Percentiles rank a stretch among this genome's conserved stretches.
phyloP scores from a whole-genome alignment of 495 filamentous ascomycete genomes.

The Hypoxylon trugodes region DNA sequence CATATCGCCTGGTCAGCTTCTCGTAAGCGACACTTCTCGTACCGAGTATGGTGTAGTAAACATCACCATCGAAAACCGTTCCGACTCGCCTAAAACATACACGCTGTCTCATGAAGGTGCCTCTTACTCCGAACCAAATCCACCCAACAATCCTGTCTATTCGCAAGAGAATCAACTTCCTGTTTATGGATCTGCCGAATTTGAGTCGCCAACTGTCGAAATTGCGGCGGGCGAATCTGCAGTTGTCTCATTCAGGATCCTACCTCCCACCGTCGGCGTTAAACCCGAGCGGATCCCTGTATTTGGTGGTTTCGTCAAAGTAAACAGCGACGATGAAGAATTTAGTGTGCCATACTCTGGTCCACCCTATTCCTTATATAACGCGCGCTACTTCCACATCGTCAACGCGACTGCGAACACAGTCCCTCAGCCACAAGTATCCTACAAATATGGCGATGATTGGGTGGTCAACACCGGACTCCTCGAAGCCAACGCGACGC shows the following conservation, averaged over 20 bases:
- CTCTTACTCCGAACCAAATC: conserved; percentile 32
- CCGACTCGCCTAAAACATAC: conserved; percentile 26
- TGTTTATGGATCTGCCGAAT: conserved; percentile 37
- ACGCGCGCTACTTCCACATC: conserved; percentile 33
- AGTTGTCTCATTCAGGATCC: conserved; percentile 22
- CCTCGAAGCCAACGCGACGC: conserved; percentile 23
- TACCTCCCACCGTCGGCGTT: conserved; percentile 26
- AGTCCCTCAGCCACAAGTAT: conserved; percentile 18
- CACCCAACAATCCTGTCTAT: conserved; percentile 21
- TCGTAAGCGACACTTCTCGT: conserved; percentile 23
- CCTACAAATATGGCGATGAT: conserved; percentile 16
- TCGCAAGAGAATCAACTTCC: conserved; percentile 36
- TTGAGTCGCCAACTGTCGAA: conserved; percentile 27
- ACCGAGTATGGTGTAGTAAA: conserved; percentile 21
- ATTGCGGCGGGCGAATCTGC: conserved; percentile 24
- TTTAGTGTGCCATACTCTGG: conserved; percentile 42
- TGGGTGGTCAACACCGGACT: conserved; percentile 29
- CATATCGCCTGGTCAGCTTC: conserved; percentile 35
- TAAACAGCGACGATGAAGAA: conserved; percentile 27
- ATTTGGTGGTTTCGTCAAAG: conserved; percentile 39
- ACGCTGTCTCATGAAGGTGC: conserved; percentile 34
- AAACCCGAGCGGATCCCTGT: conserved; percentile 34
- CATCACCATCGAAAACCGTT: conserved; percentile 37
- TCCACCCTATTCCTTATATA: conserved; percentile 39
- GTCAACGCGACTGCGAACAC: conserved; percentile 21